These are phyloP conservation scores for Euryodendron excelsum DNA, from an alignment of 148 eudicot genomes.

Conservation along the genomic window DNA sequence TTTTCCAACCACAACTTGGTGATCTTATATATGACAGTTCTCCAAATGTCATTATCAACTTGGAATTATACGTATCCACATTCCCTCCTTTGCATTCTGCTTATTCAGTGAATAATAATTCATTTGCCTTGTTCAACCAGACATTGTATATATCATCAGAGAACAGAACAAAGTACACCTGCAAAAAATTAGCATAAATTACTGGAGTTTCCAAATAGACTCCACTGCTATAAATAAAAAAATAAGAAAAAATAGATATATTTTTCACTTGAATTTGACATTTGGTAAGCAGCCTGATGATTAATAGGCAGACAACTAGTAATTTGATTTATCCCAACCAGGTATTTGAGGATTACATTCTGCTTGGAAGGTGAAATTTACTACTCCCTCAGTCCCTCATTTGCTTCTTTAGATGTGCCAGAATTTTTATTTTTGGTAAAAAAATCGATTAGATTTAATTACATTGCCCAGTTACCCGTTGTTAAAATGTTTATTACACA, in stretches of 20 bases:
- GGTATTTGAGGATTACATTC: not conserved
- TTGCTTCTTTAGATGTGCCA: not conserved
- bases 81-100: not conserved
- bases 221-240: not conserved
- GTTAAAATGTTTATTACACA: not conserved
- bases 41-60: not conserved
- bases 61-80: too few species aligned
- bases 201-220: not conserved
- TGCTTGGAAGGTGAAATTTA: not conserved
- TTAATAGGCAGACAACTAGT: not conserved
- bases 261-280: not conserved
- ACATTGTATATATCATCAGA: slow-evolving; percentile 65
- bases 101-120: not conserved
- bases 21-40: not conserved
- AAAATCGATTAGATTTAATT: not conserved
- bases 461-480: too few species aligned
- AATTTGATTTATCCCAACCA: too few species aligned
- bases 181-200: slow-evolving; percentile 18
- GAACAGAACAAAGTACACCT: slow-evolving; percentile 89
- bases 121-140: slow-evolving; percentile 69
- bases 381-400: not conserved
- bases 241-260: not conserved
- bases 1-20: not conserved
- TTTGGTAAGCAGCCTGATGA: not conserved
- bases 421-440: not conserved